These are phyloP conservation scores for Fusarium sp. DNA, from an alignment of 2,329 filamentous ascomycete species.

Conservation along the genomic window DNA sequence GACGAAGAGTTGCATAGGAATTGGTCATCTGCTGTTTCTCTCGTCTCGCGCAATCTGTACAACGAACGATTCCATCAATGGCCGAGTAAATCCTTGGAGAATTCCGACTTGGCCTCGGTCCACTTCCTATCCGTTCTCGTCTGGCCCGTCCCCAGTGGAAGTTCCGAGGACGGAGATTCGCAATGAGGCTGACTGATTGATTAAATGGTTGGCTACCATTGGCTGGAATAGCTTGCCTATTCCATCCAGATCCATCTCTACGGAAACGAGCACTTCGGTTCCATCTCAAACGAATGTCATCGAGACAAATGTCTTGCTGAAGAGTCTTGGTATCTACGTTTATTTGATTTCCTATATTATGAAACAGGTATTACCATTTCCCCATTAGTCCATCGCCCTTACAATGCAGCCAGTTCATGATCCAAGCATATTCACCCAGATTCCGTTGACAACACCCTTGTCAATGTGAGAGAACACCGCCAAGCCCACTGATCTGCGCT, in stretches of 20 bases:
- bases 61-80: conserved; percentile 2
- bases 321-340: conserved; percentile 18
- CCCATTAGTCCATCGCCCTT: conserved; percentile 9
- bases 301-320: background rate
- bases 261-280: background rate
- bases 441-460: background rate
- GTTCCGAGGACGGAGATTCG: conserved; percentile 33
- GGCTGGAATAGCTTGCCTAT: conserved; percentile 5
- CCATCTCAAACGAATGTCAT: background rate
- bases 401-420: conserved; percentile 17
- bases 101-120: background rate
- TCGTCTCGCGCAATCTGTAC: background rate
- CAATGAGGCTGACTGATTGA: conserved; percentile 41
- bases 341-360: conserved; percentile 16
- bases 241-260: background rate
- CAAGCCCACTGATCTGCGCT: conserved; percentile 2
- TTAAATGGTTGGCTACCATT: conserved; percentile 38
- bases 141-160: conserved; percentile 17
- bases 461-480: conserved; percentile 21
- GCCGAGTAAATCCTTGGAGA: background rate
- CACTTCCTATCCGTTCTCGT: background rate
- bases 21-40: conserved; percentile 25
- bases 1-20: conserved; percentile 10
- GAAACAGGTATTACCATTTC: conserved; percentile 37
- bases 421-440: conserved; percentile 9